Percentiles rank a stretch among this genome's conserved stretches.
phyloP scores from a whole-genome alignment of 1,284 basidiomycete species.

The Coriolopsis trogii region DNA sequence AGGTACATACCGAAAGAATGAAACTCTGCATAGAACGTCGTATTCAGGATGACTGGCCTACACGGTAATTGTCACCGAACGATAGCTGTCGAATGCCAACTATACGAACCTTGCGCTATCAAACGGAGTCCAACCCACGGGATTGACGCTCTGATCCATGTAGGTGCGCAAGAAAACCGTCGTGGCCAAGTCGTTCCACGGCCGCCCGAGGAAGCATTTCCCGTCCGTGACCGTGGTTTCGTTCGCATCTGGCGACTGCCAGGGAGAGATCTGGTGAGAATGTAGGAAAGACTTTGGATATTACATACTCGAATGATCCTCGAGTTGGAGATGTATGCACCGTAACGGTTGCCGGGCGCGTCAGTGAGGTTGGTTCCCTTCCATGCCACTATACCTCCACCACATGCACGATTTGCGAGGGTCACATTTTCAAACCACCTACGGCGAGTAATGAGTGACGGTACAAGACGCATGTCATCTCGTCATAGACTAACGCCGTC shows the following conservation, averaged over 20 bases:
- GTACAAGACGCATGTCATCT: neutral
- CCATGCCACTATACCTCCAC: slow-evolving; percentile 67
- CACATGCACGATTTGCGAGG: slow-evolving; percentile 63
- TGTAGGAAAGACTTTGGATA: neutral
- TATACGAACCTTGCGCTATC: slow-evolving; percentile 42
- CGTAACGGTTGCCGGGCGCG: slow-evolving; percentile 57
- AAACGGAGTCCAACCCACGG: slow-evolving; percentile 57
- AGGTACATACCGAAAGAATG: slow-evolving; percentile 47
- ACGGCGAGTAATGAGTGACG: neutral
- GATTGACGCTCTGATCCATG: slow-evolving; percentile 62
- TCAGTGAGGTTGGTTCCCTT: slow-evolving; percentile 56
- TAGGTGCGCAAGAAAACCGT: slow-evolving; percentile 55
- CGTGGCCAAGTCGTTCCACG: slow-evolving; percentile 64
- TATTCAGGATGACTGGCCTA: slow-evolving; percentile 53
- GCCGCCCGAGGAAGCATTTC: slow-evolving; percentile 59
- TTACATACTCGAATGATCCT: slow-evolving; percentile 51
- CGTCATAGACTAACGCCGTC: slow-evolving; percentile 45
- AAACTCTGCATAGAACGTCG: slow-evolving; percentile 64
- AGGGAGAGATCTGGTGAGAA: neutral
- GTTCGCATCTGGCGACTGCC: slow-evolving; percentile 63
- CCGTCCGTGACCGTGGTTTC: slow-evolving; percentile 46
- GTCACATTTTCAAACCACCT: slow-evolving; percentile 66
- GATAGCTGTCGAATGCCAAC: neutral
- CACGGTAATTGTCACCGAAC: neutral
- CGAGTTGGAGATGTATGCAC: slow-evolving; percentile 63